Conservation (phyloP, 169 alveolate species). For the Cryptosporidium canis region DNA sequence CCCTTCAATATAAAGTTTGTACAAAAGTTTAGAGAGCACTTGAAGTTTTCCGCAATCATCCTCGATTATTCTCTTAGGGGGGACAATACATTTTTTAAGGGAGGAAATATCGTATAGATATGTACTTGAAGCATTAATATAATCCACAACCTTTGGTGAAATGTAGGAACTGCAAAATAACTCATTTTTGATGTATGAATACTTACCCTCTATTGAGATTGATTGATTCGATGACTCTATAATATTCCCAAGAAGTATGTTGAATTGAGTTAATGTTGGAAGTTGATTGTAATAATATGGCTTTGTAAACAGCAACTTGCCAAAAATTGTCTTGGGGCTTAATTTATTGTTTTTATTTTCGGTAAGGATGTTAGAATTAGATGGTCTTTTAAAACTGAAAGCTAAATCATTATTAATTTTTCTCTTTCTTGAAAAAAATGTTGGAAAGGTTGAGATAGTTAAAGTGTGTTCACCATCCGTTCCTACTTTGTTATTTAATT, state of each 20-base stretch:
- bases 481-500: background rate
- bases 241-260: background rate
- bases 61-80: constrained; percentile 82
- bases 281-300: background rate
- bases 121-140: background rate
- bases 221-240: background rate
- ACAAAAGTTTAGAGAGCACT: constrained; percentile 84
- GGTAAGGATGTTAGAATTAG: background rate
- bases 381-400: background rate
- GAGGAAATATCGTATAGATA: background rate
- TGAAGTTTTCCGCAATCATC: constrained; percentile 96
- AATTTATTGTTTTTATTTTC: background rate
- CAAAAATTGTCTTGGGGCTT: background rate
- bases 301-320: background rate
- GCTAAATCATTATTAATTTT: background rate
- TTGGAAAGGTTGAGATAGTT: constrained; percentile 34
- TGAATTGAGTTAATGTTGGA: constrained; percentile 10
- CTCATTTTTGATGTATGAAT: constrained; percentile 27
- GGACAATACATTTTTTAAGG: constrained; percentile 78
- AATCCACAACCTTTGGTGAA: background rate
- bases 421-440: background rate
- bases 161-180: background rate
- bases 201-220: constrained; percentile 36
- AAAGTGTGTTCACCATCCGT: background rate
- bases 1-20: constrained; percentile 89